Evolutionary conservation across 164 flowering plant genomes (phyloP).

Genomic region (Santalum album): DNA sequence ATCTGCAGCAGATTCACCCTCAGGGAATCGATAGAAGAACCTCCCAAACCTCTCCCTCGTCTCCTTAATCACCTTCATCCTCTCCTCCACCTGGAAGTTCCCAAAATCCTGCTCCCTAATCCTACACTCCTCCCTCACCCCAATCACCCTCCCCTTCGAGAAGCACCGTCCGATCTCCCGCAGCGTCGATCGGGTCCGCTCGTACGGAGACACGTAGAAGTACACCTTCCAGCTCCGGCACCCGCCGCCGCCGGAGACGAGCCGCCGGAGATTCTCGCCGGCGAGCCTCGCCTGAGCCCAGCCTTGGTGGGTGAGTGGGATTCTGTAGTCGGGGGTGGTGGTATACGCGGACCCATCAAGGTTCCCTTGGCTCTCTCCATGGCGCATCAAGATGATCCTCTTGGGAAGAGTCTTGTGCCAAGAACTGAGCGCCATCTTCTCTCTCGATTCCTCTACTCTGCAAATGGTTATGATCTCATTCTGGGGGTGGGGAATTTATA

Average conservation of each 20-base stretch:
- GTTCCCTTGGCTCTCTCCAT: slow-evolving; percentile 89
- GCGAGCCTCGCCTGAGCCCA: slow-evolving; percentile 47
- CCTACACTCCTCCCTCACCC: slow-evolving; percentile 90
- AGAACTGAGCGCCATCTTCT: too few species aligned
- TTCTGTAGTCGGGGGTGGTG: slow-evolving; percentile 71
- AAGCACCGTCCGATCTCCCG: slow-evolving; percentile 74
- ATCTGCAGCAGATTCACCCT: slow-evolving; percentile 96
- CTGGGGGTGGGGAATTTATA: too few species aligned
- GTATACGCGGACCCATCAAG: slow-evolving; percentile 54
- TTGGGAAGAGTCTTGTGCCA: slow-evolving; percentile 52
- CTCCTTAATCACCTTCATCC: slow-evolving; percentile 68
- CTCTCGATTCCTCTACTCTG: too few species aligned
- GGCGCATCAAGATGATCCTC: slow-evolving; percentile 78
- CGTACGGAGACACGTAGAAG: slow-evolving; percentile 92
- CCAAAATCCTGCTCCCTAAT: slow-evolving; percentile 95
- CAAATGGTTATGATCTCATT: too few species aligned
- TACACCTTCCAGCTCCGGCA: slow-evolving; percentile 45
- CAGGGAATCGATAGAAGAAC: slow-evolving; percentile 93
- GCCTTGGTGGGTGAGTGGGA: slow-evolving; percentile 64
- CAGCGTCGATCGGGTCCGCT: slow-evolving; percentile 71
- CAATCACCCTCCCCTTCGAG: slow-evolving; percentile 45
- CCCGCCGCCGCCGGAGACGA: slow-evolving; percentile 24
- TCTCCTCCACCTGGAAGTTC: slow-evolving; percentile 80
- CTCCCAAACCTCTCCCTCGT: slow-evolving; percentile 77
- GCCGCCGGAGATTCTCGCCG: slow-evolving; percentile 33